Evolutionary conservation across 75 land plant genomes (phyloP).

Genomic region (Sequoiadendron giganteum): DNA sequence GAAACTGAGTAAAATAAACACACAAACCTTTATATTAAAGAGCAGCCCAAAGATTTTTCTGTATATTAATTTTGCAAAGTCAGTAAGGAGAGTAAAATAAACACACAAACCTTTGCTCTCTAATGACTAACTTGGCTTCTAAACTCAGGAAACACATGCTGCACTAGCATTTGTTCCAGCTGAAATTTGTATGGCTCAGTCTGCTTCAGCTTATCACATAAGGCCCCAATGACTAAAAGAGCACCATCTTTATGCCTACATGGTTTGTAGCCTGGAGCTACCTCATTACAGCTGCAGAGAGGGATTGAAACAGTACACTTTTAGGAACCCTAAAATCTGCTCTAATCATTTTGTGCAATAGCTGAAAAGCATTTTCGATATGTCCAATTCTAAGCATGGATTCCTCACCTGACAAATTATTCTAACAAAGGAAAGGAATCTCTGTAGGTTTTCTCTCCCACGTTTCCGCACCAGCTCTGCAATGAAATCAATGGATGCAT

Average conservation of each 20-base stretch:
- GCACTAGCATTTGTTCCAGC: constrained; percentile 93
- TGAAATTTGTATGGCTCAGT: constrained; percentile 93
- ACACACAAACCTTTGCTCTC: constrained; percentile 81
- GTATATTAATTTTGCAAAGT: not conserved
- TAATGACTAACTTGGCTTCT: constrained; percentile 89
- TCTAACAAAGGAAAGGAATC: constrained; percentile 79
- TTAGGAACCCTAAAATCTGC: not conserved
- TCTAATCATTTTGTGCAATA: not conserved
- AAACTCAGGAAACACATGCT: constrained; percentile 97
- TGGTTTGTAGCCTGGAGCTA: constrained; percentile 60
- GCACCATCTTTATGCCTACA: constrained; percentile 97
- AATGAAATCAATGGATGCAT: constrained; percentile 95
- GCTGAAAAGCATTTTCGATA: not conserved
- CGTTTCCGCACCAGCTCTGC: constrained; percentile 90
- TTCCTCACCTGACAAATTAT: constrained; percentile 68
- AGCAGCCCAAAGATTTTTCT: not conserved
- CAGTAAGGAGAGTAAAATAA: not conserved
- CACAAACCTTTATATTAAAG: too few relatives aligned
- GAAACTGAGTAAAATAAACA: not conserved
- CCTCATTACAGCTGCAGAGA: constrained; percentile 68
- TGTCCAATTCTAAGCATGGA: not conserved
- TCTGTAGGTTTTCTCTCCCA: constrained; percentile 89
- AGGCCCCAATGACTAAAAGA: constrained; percentile 87
- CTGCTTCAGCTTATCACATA: constrained; percentile 91
- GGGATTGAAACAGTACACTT: not conserved